Base-by-base conservation (phyloP, 2,329 filamentous ascomycete genomes). In the Ceratocystis ficicola region DNA sequence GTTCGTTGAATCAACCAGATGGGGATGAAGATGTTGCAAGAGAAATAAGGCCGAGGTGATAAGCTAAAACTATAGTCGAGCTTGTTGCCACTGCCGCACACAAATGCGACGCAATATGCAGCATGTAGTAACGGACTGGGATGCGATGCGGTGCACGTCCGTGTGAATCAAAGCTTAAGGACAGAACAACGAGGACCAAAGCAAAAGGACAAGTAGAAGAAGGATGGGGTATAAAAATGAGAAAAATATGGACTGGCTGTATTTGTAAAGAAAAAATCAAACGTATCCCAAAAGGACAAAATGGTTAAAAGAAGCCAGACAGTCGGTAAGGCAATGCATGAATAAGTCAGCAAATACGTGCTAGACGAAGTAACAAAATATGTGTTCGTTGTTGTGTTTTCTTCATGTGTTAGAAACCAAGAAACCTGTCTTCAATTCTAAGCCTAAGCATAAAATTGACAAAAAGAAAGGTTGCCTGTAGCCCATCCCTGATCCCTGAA, bases 341-440 rank as follows among this genome's bases (percentile, higher is more conserved):
- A 50, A 52, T 59, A 25, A 57, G 4, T 8, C 8, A 59, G 28
- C 15, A 59, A 59, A 52, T 25, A 25, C 10, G 55, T 30, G 55
- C 55, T 30, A 59, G 17, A 52, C n/a, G 17, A 28, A 15, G 30
- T n/a, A 32, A 59, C 55, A 32, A 59, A 59, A 36, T 36, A 59
- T 59, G 55, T 59, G 55, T 52, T 52, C 48, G 48, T 52, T 52
- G 48, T 25, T 52, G 28, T 52, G 48, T 52, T 52, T 52, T 15
- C 48, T 28, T 22, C 10, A 52, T 52, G 10, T 44, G 41, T 41
- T 15, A 10, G 30, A 32, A 41, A 41, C 36, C 15, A 22, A 62
- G 41, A 62, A 62, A 62, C 36, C 60, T 62, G 60, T 44, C 60
- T 62, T 62, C 48, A 50, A 50, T 50, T 50, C 46, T 28, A 20